Percentiles rank a stretch among this genome's conserved stretches.
Conservation (phyloP, 208 protist species). For the Leishmania tarentolae region DNA sequence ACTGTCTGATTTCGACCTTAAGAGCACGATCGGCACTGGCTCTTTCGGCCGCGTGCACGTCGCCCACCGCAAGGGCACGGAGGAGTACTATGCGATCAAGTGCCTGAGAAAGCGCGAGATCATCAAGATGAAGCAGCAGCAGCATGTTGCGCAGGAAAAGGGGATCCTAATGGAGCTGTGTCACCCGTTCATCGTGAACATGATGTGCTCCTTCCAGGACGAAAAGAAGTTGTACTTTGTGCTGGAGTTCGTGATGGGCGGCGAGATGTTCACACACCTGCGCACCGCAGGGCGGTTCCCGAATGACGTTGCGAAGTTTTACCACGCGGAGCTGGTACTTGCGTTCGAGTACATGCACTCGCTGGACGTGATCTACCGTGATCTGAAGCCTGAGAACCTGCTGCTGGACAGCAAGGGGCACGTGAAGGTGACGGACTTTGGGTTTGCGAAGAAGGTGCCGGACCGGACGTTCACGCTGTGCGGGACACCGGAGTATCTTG, state of each 20-base stretch:
- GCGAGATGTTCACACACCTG: conserved; percentile 92
- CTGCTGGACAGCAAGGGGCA: conserved; percentile 84
- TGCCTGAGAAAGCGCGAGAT: conserved; percentile 89
- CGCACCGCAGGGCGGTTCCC: conserved; percentile 80
- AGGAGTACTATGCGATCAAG: conserved; percentile 92
- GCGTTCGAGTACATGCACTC: conserved; percentile 93
- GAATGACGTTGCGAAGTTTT: conserved; percentile 91
- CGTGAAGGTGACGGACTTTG: conserved; percentile 90
- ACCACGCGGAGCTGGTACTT: conserved; percentile 92
- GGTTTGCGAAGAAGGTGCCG: conserved; percentile 83
- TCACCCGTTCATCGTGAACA: conserved; percentile 94
- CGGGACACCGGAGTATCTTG: conserved; percentile 89
- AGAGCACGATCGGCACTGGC: conserved; percentile 90
- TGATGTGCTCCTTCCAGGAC: conserved; percentile 96
- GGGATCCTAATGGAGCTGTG: conserved; percentile 86
- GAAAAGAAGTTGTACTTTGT: conserved; percentile 92
- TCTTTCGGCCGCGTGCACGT: conserved; percentile 94
- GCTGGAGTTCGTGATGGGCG: conserved; percentile 93
- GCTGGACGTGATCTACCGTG: conserved; percentile 91
- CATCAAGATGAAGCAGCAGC: conserved; percentile 87
- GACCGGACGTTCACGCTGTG: conserved; percentile 89
- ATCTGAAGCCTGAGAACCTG: conserved; percentile 93
- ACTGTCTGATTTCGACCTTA: conserved; percentile 86
- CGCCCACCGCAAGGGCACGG: conserved; percentile 75
- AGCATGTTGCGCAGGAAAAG: conserved; percentile 92